phyloP scores from a whole-genome alignment of 345 rosid species.

The Gossypium thurberi region DNA sequence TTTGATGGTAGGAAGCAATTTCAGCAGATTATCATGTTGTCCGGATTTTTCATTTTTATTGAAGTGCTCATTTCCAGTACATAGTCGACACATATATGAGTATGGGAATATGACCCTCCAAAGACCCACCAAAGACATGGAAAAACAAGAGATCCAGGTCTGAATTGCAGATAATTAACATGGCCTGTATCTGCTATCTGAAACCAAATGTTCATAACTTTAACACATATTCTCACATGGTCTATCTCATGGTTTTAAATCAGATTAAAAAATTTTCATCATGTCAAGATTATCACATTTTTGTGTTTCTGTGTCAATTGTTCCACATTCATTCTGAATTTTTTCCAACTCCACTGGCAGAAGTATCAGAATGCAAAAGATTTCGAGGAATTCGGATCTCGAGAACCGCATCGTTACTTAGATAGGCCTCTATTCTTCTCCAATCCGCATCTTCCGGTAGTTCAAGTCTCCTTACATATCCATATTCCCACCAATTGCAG shows the following conservation, averaged over 20 bases:
- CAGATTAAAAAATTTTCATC: background rate
- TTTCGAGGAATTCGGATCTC: constrained; percentile 64
- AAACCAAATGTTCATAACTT: background rate
- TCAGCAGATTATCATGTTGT: background rate
- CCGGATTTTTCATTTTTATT: background rate
- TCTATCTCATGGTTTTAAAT: background rate
- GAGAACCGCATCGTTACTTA: constrained; percentile 36
- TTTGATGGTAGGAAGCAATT: background rate
- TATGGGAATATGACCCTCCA: background rate
- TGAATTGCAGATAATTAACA: background rate
- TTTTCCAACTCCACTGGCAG: constrained; percentile 1
- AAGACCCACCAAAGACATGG: background rate
- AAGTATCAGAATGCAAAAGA: background rate
- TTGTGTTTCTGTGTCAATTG: background rate
- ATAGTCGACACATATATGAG: background rate
- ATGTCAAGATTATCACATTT: background rate
- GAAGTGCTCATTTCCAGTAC: background rate
- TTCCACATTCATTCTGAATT: constrained; percentile 4
- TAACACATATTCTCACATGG: background rate
- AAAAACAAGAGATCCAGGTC: background rate
- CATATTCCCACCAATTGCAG: constrained; percentile 84
- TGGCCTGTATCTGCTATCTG: background rate
- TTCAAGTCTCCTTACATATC: constrained; percentile 79
- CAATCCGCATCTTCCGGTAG: constrained; percentile 73
- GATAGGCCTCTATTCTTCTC: constrained; percentile 40